Percentiles rank a stretch among this genome's conserved stretches.
These are phyloP conservation scores for Panus rudis DNA, from an alignment of 768 basidiomycete species.

Conservation along the genomic window DNA sequence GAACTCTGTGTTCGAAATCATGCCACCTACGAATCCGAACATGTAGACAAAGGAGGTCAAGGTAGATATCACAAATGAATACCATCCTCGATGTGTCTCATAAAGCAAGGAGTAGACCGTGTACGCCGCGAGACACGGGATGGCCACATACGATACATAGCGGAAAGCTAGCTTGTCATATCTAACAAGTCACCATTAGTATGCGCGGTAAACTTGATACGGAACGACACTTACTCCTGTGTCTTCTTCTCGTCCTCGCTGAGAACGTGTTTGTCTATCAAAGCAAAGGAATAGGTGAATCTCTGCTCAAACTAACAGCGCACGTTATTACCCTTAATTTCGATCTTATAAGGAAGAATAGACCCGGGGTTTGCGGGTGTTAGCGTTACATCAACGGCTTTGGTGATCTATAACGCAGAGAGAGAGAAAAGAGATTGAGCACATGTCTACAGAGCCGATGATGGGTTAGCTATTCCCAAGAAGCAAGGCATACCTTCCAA, in stretches of 20 bases:
- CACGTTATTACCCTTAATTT: conserved; percentile 80
- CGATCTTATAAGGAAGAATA: conserved; percentile 68
- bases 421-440: not conserved
- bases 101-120: conserved; percentile 76
- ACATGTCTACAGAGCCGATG: not conserved
- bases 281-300: conserved; percentile 8
- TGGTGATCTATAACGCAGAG: conserved; percentile 54
- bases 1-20: not conserved
- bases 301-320: no score
- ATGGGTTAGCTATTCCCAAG: not conserved
- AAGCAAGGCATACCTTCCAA: conserved; percentile 65
- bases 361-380: conserved; percentile 56
- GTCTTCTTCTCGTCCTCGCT: conserved; percentile 97
- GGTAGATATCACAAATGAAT: conserved; percentile 91
- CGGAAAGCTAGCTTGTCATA: conserved; percentile 92
- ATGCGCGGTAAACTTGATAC: not conserved
- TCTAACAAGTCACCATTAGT: conserved; percentile 30
- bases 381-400: conserved; percentile 83
- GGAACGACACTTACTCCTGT: conserved; percentile 65
- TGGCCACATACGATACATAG: conserved; percentile 86
- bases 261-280: conserved; percentile 86
- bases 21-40: conserved; percentile 88
- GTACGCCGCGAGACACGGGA: conserved; percentile 73
- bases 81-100: conserved; percentile 89
- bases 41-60: conserved; percentile 91